These are phyloP conservation scores for Sphagnum tenellum DNA, from an alignment of 225 moss, liverwort and hornwort genomes.

Conservation along the genomic window DNA sequence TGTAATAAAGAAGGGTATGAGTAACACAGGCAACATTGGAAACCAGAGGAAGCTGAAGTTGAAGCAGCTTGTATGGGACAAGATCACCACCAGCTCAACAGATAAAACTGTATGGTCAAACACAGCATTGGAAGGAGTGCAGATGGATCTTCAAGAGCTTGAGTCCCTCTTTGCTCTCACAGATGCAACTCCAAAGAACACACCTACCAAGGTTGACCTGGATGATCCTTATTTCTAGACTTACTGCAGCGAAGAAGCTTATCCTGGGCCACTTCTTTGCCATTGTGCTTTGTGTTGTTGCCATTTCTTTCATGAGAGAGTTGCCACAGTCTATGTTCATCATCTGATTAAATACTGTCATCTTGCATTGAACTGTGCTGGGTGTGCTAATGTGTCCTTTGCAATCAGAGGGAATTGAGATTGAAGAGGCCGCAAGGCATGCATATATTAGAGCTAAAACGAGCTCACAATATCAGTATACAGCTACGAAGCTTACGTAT, in stretches of 20 bases:
- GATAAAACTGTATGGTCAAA: constrained; percentile 80
- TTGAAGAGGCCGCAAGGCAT: constrained; percentile 38
- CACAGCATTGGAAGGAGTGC: constrained; percentile 46
- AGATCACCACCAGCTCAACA: constrained; percentile 47
- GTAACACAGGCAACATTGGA: background rate
- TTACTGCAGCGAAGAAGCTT: too few relatives aligned
- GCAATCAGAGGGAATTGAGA: background rate
- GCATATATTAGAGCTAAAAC: constrained; percentile 65
- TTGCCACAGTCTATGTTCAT: too few relatives aligned
- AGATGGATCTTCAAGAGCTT: constrained; percentile 74
- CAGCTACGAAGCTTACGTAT: constrained; percentile 73
- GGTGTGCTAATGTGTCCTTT: too few relatives aligned
- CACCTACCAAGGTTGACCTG: constrained; percentile 12
- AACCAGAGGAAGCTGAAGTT: constrained; percentile 45
- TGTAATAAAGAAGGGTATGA: background rate
- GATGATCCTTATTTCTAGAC: background rate
- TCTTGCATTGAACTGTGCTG: too few relatives aligned
- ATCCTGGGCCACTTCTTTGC: too few relatives aligned
- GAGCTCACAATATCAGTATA: constrained; percentile 81
- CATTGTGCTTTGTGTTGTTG: too few relatives aligned
- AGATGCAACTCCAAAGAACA: constrained; percentile 19
- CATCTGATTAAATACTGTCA: too few relatives aligned
- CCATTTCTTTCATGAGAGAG: too few relatives aligned
- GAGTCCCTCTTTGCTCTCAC: constrained; percentile 62
- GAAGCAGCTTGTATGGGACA: constrained; percentile 89